A percentile compares a stretch with the other conserved stretches of the same genome.
phyloP scores from a whole-genome alignment of 345 rosid species.

The Litchi chinensis region DNA sequence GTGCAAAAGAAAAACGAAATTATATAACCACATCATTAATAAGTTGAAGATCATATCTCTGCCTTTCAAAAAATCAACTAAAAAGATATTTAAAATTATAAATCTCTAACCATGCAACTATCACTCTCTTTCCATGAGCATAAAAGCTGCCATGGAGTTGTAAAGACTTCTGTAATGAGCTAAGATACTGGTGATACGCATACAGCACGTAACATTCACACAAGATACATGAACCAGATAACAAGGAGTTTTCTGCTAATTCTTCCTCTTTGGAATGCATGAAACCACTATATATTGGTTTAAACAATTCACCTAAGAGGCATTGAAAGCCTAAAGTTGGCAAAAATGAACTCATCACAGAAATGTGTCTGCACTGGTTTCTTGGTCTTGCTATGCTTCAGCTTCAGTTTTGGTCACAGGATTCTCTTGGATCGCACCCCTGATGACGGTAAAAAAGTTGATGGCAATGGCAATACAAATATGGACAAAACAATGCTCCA shows the following conservation, averaged over 20 bases:
- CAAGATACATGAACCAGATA: conserved; percentile 13
- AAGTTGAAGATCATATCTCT: background rate
- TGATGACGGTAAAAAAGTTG: conserved; percentile 5
- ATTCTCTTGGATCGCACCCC: conserved; percentile 36
- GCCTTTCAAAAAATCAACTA: background rate
- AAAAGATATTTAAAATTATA: background rate
- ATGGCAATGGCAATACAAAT: background rate
- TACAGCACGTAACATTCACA: conserved; percentile 11
- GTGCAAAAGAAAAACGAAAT: too few species aligned
- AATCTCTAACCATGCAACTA: background rate
- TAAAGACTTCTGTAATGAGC: background rate
- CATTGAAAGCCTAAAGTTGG: conserved; percentile 10
- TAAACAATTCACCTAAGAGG: background rate
- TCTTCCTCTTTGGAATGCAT: background rate
- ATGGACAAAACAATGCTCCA: conserved; percentile 15
- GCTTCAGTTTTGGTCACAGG: conserved; percentile 47
- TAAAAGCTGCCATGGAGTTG: background rate
- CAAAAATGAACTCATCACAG: conserved; percentile 35
- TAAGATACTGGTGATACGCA: conserved; percentile 22
- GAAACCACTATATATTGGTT: conserved; percentile 27
- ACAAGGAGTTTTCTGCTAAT: conserved; percentile 21
- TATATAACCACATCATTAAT: background rate
- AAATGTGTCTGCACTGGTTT: conserved; percentile 36
- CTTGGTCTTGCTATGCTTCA: conserved; percentile 39
- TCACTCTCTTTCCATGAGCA: conserved; percentile 9